These are phyloP conservation scores for Oryza meridionalis DNA, from an alignment of 176 grass and related monocot genomes.

Conservation along the genomic window DNA sequence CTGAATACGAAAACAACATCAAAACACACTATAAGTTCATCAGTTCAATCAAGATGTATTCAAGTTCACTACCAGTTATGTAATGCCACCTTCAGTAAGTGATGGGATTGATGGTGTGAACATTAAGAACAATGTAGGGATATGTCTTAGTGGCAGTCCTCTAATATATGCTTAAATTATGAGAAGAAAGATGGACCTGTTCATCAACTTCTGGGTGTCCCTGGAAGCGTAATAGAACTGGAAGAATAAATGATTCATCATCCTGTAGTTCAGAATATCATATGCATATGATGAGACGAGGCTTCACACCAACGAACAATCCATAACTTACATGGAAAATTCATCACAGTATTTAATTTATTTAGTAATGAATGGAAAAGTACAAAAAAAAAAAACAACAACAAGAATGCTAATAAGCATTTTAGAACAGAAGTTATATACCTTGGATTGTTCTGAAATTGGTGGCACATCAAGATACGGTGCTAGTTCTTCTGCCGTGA, in stretches of 20 bases:
- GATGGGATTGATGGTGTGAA: constrained; percentile 13
- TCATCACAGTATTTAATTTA: neutral
- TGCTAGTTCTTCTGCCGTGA: constrained; percentile 93
- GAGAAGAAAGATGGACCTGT: constrained; percentile 54
- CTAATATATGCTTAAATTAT: constrained; percentile 6
- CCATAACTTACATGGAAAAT: constrained; percentile 3
- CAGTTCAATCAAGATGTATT: neutral
- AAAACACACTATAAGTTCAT: neutral
- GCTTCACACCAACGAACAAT: constrained; percentile 12
- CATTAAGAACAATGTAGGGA: constrained; percentile 23
- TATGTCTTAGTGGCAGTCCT: neutral
- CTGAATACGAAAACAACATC: constrained; percentile 46
- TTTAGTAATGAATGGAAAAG: neutral
- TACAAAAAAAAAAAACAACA: constrained; percentile 30
- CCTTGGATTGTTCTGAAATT: constrained; percentile 72
- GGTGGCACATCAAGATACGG: constrained; percentile 86
- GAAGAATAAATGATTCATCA: constrained; percentile 95
- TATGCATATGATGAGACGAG: constrained; percentile 40
- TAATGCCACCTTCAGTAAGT: neutral
- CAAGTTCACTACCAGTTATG: constrained; percentile 13
- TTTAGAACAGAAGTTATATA: constrained; percentile 43
- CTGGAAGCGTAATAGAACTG: constrained; percentile 87
- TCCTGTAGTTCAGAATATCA: constrained; percentile 62
- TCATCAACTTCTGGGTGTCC: constrained; percentile 96
- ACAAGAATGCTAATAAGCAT: constrained; percentile 27